Evolutionary conservation across 2,329 filamentous ascomycete species (phyloP), one percentile per base, ranked within the genome.

Genomic region (Lachnellula subtilissima): DNA sequence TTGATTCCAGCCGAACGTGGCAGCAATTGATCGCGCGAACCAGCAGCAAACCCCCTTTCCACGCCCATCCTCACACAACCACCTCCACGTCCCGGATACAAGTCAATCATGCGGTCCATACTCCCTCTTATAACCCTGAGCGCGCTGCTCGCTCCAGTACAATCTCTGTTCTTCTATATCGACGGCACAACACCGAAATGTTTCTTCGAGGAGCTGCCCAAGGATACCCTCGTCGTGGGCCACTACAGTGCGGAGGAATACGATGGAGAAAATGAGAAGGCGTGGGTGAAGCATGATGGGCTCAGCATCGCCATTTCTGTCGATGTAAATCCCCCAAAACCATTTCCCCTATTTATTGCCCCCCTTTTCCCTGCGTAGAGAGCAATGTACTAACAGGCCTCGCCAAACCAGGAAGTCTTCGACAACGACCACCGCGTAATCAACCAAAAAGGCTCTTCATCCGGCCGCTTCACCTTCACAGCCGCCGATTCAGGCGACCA

Each of bases 401-500:
- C 53, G 14, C 14, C n/a, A n/a, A 42, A 46, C 48, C 43, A 88
- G 83, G 94, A 99, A 79, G 83, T 88, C 69, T 99, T 99, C 75
- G 92, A 97, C 81, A 93, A 95, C 74, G 88, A 97, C 78, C 94
- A 99, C 82, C 91, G 92, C 61, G 89, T 99, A 60, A 89, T 97
- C 61, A 89, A 87, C 63, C 91, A 96, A 75, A 87, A 87, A 59
- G 92, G 93, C 67, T 75, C 81, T 43, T 75, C 83, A 58, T 77
- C 82, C 45, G 92, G 94, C 65, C 88, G 89, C 70, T 97, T 97
- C 80, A 97, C 93, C 69, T 97, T 99, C 82, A 91, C 87, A 64
- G 90, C 94, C 52, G 89, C 91, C 70, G 94, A 97, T 73, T 83
- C 89, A n/a, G 94, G 94, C 72, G 89, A 96, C 74, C 94, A 99